Evolutionary conservation across 2,329 filamentous ascomycete genomes (phyloP), one percentile per base, ranked within the genome.

Genomic region (Paramyrothecium sp.): DNA sequence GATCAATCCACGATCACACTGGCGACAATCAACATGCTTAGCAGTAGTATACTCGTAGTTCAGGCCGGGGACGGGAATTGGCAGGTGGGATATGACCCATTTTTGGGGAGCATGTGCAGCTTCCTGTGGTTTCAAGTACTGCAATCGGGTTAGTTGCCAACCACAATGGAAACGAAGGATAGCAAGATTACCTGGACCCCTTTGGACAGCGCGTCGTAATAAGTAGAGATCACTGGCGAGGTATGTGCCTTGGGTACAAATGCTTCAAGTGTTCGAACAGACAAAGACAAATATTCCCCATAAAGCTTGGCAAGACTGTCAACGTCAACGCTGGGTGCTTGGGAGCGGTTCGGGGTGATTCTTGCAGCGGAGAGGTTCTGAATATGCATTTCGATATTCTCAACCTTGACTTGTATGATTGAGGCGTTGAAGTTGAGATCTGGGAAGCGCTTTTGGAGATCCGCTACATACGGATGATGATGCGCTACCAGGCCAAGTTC

Each of bases 61-160:
- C 20, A 48, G 47, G n/a, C 53, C 53, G 16, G 44, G 53, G 44
- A 54, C n/a, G 26, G 53, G 53, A 17, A 54, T 49, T 33, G 53
- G 53, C 34, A 23, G 3, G 7, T 44, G 4, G 7, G 53, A 49
- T 12, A 54, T 33, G 44, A 54, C 53, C 21, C 23, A 49, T 38
- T 54, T 54, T 19, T 16, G 38, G 5, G n/a, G 10, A 50, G 3
- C 16, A 7, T 49, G 19, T 7, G 16, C 19, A 49, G n/a, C 33
- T 16, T 48, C 34, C 19, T 54, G 38, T n/a, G 5, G 12, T 49
- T 34, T 54, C 30, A 54, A 50, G 21, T 49, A 54, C 53, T 54
- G 30, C 7, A 7, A 5, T 10, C 11, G 7, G 22, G 33, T 22
- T 44, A 10, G 7, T 13, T 53, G 17, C 51, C 22, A 53, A 7